Evolutionary conservation across 768 basidiomycete species (phyloP).

Genomic region (Saitozyma podzolica): DNA sequence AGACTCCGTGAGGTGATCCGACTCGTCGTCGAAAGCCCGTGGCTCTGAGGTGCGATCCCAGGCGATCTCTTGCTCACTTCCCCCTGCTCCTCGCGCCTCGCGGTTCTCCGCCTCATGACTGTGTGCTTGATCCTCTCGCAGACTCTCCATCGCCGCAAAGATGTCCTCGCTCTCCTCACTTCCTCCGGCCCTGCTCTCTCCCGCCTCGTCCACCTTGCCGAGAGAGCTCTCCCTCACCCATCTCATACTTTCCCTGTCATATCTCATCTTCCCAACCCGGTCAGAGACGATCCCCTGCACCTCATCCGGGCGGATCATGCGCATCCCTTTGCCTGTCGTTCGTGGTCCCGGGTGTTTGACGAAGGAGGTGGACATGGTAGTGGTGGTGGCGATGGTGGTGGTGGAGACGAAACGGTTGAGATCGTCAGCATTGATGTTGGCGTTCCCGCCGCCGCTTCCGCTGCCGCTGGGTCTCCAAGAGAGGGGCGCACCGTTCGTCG

Average conservation of each 20-base stretch:
- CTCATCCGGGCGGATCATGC: conserved; percentile 78
- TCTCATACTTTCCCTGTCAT: conserved; percentile 75
- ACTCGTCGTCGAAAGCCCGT: not conserved
- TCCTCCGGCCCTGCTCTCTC: conserved; percentile 24
- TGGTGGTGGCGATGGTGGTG: conserved; percentile 71
- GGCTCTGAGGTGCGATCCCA: not conserved
- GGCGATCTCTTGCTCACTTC: not conserved
- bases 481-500: no score
- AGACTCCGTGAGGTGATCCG: not conserved
- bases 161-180: conserved; percentile 62
- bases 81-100: not conserved
- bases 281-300: conserved; percentile 69
- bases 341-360: conserved; percentile 61
- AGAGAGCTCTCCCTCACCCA: conserved; percentile 69
- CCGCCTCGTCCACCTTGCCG: conserved; percentile 24
- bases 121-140: conserved; percentile 42
- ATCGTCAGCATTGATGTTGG: conserved; percentile 54
- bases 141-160: conserved; percentile 86
- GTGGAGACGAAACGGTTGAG: conserved; percentile 87
- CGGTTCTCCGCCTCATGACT: not conserved
- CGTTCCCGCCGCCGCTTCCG: no score
- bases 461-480: no score
- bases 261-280: conserved; percentile 81
- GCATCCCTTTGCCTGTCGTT: conserved; percentile 45
- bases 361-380: conserved; percentile 70